phyloP scores from a whole-genome alignment of 345 rosid genomes.

The Camelina sativa region DNA sequence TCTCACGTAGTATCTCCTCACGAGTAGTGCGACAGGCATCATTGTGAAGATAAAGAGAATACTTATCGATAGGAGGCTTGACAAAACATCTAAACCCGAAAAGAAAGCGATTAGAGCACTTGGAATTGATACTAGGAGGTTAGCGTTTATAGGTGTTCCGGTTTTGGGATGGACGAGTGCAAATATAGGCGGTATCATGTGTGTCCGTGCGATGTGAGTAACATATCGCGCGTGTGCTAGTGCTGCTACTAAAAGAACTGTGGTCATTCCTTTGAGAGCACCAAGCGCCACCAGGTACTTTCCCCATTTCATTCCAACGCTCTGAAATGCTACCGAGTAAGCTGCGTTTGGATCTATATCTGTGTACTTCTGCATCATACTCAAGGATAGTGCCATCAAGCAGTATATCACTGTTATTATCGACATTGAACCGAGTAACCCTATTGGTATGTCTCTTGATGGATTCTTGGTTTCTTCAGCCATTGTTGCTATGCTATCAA shows the following conservation, averaged over 20 bases:
- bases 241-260: conserved; percentile 55
- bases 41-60: conserved; percentile 62
- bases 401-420: conserved; percentile 52
- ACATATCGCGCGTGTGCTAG: conserved; percentile 69
- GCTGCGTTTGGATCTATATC: conserved; percentile 63
- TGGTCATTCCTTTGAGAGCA: conserved; percentile 74
- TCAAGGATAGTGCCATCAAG: conserved; percentile 50
- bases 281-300: conserved; percentile 68
- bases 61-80: conserved; percentile 65
- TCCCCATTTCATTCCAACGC: conserved; percentile 64
- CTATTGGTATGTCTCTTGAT: conserved; percentile 63
- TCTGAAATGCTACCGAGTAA: conserved; percentile 59
- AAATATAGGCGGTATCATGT: conserved; percentile 67
- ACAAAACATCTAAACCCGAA: conserved; percentile 55
- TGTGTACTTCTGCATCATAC: conserved; percentile 58
- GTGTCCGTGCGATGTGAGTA: conserved; percentile 70
- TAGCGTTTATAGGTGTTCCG: conserved; percentile 65
- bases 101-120: conserved; percentile 61
- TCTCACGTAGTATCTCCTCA: conserved; percentile 60
- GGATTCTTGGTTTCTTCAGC: conserved; percentile 76
- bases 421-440: conserved; percentile 66
- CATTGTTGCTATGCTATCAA: conserved; percentile 65
- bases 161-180: conserved; percentile 57
- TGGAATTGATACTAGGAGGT: conserved; percentile 52
- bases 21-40: conserved; percentile 61